phyloP scores from a whole-genome alignment of 1,284 basidiomycete genomes.

The Irpex lacteus region DNA sequence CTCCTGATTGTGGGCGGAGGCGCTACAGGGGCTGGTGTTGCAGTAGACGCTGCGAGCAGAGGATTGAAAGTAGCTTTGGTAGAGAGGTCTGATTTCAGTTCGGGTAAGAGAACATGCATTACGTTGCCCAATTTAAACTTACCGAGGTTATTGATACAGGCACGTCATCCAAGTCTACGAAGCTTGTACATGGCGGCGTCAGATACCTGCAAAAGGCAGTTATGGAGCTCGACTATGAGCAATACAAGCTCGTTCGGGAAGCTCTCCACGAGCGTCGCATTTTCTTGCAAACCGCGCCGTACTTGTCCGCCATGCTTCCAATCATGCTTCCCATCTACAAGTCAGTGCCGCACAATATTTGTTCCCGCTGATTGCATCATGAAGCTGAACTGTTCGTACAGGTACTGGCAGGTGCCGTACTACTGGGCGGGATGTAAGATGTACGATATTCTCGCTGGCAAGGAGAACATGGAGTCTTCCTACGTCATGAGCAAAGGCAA shows the following conservation, averaged over 20 bases:
- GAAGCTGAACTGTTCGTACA: conserved; percentile 27
- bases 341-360: conserved; percentile 34
- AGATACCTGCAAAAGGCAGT: conserved; percentile 97
- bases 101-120: conserved; percentile 49
- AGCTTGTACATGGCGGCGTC: conserved; percentile 97
- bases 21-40: conserved; percentile 93
- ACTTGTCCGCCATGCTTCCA: conserved; percentile 89
- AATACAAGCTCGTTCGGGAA: conserved; percentile 95
- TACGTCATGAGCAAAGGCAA: conserved; percentile 95
- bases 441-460: conserved; percentile 94
- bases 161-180: conserved; percentile 96
- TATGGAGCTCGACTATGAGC: conserved; percentile 94
- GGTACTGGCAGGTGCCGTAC: conserved; percentile 97
- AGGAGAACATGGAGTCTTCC: conserved; percentile 95
- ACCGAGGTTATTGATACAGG: conserved; percentile 42
- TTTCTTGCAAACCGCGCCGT: conserved; percentile 95
- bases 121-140: not conserved
- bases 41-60: conserved; percentile 90
- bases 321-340: conserved; percentile 95
- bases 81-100: conserved; percentile 90
- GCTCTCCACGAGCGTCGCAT: conserved; percentile 92
- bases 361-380: not conserved
- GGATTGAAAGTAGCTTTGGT: conserved; percentile 93
- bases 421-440: conserved; percentile 96
- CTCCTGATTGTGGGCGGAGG: conserved; percentile 90